Evolutionary conservation across 208 protist genomes (phyloP), one percentile per base, ranked within the genome.

Genomic region (Leishmania martiniquensis): DNA sequence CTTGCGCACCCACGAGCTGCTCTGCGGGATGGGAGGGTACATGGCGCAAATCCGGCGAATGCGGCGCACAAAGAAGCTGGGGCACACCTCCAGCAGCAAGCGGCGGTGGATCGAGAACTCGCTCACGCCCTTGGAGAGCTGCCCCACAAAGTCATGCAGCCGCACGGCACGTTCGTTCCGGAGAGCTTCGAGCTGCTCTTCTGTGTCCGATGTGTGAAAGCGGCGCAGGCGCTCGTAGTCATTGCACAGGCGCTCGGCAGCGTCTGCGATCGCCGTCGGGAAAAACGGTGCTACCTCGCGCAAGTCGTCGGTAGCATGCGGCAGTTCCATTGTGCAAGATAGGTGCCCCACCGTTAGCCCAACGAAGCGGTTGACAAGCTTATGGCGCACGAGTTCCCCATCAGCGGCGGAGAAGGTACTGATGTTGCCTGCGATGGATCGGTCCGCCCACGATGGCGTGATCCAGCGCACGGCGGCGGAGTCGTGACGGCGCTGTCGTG

Each of bases 381-480:
- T 94, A 55, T 86, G 73, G 4, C 86, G 83, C 54, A 79, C 42
- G 37, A 94, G 81, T 67, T 94, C 90, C 29, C 84, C 87, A 29
- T 88, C 78, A 0, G 90, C 82, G 10, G 87, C 83, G 45, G 86
- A 78, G 75, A 94, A 93, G 68, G 66, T 87, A 54, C 76, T 84
- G 47, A 81, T 76, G 37, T 68, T 80, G 34, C 89, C 80, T 1
- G 65, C 9, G 44, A 76, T 75, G 7, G 71, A 79, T 15, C 63
- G 82, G 63, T 66, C 76, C 37, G 72, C 67, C 78, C 75, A 83
- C 47, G 85, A 66, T n/a, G 85, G 81, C 4, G 88, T 91, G 29
- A 94, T 81, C 92, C 92, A 96, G 44, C 87, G 92, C 49, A 87
- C 80, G 25, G 82, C 86, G n/a, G 84, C 72, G 29, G 87, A 91